Evolutionary conservation across 169 alveolate genomes (phyloP).

Genomic region (Plasmodium inui): DNA sequence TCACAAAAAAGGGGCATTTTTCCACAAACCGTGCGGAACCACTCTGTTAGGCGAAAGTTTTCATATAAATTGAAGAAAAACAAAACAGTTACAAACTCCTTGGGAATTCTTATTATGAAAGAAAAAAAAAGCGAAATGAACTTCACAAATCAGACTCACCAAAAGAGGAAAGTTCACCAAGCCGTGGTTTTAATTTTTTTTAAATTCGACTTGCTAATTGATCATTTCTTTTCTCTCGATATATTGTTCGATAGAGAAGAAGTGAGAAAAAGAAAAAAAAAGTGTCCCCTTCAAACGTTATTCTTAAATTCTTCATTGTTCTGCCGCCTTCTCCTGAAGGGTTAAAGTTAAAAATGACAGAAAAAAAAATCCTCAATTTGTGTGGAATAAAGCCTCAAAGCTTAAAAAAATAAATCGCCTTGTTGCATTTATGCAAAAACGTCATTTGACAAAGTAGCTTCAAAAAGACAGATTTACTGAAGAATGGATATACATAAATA

Average conservation of each 20-base stretch:
- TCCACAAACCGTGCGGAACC: neutral
- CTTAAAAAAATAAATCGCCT: neutral
- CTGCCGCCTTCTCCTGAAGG: neutral
- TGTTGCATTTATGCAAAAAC: neutral
- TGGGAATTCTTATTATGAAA: neutral
- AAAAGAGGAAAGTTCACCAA: neutral
- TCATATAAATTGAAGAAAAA: neutral
- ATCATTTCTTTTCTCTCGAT: neutral
- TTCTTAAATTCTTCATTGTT: neutral
- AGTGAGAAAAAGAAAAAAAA: neutral
- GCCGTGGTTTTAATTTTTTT: neutral
- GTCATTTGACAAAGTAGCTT: neutral
- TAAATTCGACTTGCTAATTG: neutral
- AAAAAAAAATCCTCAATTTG: neutral
- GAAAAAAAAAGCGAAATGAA: neutral
- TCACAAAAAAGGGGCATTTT: neutral
- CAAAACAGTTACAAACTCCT: neutral
- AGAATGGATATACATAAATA: neutral
- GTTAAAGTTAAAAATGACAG: slow-evolving; percentile 3
- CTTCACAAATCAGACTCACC: slow-evolving; percentile 1
- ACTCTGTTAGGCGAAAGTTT: neutral
- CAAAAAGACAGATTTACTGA: neutral
- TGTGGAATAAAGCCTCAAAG: slow-evolving; percentile 1
- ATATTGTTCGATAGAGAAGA: neutral
- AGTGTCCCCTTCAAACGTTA: neutral